Conservation (phyloP, 1,284 basidiomycete species). For the Mycosarcoma mackinlayi region DNA sequence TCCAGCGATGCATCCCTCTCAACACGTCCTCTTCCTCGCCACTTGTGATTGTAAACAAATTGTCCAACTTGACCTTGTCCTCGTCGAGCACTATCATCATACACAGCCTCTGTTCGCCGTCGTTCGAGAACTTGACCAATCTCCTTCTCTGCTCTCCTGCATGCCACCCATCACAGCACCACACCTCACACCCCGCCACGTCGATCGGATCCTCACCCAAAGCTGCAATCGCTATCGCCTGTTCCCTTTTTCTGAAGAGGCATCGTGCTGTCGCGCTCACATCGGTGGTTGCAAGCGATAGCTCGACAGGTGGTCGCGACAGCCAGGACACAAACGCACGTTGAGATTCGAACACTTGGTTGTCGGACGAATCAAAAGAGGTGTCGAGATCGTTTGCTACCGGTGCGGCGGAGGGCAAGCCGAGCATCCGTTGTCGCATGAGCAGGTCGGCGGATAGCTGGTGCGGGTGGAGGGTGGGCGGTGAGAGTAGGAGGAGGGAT, state of each 20-base stretch:
- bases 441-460: slow-evolving; percentile 32
- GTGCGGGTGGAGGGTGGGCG: slow-evolving; percentile 4
- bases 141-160: not conserved
- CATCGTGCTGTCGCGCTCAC: not conserved
- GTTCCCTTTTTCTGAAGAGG: slow-evolving; percentile 4
- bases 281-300: not conserved
- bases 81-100: slow-evolving; percentile 5
- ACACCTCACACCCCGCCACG: not conserved
- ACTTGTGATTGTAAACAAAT: slow-evolving; percentile 10
- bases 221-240: not conserved
- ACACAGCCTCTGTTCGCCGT: not conserved
- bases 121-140: slow-evolving; percentile 4
- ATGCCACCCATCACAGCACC: slow-evolving; percentile 21
- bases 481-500: slow-evolving; percentile 18
- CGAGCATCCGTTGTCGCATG: slow-evolving; percentile 40
- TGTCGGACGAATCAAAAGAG: not conserved
- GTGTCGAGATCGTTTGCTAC: slow-evolving; percentile 17
- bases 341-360: not conserved
- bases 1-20: slow-evolving; percentile 4
- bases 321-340: slow-evolving; percentile 13
- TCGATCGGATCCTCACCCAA: slow-evolving; percentile 20
- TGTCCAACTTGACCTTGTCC: slow-evolving; percentile 19
- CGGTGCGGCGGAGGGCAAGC: slow-evolving; percentile 10
- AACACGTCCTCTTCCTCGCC: not conserved
- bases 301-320: slow-evolving; percentile 27